Conservation (phyloP, 2,329 filamentous ascomycete species). For the Trichophyton verrucosum region DNA sequence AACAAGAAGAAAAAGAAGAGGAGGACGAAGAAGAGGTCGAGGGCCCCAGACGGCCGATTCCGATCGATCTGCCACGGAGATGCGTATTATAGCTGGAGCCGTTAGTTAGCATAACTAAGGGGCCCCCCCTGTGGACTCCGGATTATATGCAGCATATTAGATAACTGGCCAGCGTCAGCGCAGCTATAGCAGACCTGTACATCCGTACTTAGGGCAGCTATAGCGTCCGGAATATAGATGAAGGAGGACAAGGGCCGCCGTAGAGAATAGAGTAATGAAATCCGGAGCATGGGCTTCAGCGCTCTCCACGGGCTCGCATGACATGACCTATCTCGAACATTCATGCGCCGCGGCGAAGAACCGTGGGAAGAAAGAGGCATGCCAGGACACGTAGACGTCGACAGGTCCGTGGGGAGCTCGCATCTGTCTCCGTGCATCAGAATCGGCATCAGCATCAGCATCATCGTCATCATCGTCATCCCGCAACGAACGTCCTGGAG, state of each 20-base stretch:
- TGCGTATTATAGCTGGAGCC: neutral
- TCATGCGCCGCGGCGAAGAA: neutral
- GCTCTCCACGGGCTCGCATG: neutral
- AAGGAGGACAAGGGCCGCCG: neutral
- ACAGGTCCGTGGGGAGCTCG: neutral
- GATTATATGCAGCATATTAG: no score
- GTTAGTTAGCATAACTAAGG: no score
- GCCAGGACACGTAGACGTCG: no score
- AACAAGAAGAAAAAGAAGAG: no score
- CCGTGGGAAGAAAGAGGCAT: neutral
- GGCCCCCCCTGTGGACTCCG: no score
- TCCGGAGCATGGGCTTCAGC: neutral
- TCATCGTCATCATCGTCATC: neutral
- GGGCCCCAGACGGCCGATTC: neutral
- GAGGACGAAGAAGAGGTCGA: no score
- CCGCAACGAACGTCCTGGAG: neutral
- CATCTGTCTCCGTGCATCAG: no score
- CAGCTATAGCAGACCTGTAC: no score
- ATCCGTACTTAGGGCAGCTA: neutral
- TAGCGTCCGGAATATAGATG: neutral
- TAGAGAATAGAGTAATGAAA: neutral
- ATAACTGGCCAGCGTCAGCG: neutral
- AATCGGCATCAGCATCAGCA: no score
- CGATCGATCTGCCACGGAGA: neutral
- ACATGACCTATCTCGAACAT: neutral